phyloP scores from a whole-genome alignment of 2,329 filamentous ascomycete genomes.

The Aspergillus candidus region DNA sequence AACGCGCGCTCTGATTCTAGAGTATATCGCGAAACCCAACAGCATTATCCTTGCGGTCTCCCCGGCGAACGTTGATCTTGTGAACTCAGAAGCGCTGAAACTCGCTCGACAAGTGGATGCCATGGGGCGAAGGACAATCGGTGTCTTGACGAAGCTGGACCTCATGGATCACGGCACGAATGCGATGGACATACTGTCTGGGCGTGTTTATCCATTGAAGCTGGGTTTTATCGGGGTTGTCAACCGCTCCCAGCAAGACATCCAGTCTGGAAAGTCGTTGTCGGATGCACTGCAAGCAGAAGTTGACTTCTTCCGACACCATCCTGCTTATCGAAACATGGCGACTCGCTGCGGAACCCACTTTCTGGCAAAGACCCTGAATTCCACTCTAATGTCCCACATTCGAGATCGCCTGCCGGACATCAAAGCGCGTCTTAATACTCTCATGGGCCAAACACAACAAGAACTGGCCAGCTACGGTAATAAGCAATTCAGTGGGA shows the following conservation, averaged over 20 bases:
- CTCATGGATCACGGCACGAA: conserved; percentile 99
- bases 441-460: conserved; percentile 98
- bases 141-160: conserved; percentile 93
- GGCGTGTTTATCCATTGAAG: conserved; percentile 92
- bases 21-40: conserved; percentile 98
- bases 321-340: conserved; percentile 96
- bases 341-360: conserved; percentile 88
- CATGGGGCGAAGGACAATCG: conserved; percentile 88
- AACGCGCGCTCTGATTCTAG: conserved; percentile 89
- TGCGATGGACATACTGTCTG: conserved; percentile 93
- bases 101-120: conserved; percentile 95
- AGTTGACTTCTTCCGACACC: conserved; percentile 91
- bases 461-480: conserved; percentile 97
- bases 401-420: conserved; percentile 93
- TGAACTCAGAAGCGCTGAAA: conserved; percentile 96
- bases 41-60: conserved; percentile 96
- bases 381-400: conserved; percentile 90
- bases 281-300: conserved; percentile 85
- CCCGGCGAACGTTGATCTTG: conserved; percentile 93
- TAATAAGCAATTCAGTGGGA: conserved; percentile 94
- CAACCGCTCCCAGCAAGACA: conserved; percentile 96
- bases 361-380: conserved; percentile 88
- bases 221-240: conserved; percentile 97
- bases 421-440: conserved; percentile 96
- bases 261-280: conserved; percentile 92